Conservation (phyloP, 2,329 filamentous ascomycete genomes). For the Akanthomyces lecanii region DNA sequence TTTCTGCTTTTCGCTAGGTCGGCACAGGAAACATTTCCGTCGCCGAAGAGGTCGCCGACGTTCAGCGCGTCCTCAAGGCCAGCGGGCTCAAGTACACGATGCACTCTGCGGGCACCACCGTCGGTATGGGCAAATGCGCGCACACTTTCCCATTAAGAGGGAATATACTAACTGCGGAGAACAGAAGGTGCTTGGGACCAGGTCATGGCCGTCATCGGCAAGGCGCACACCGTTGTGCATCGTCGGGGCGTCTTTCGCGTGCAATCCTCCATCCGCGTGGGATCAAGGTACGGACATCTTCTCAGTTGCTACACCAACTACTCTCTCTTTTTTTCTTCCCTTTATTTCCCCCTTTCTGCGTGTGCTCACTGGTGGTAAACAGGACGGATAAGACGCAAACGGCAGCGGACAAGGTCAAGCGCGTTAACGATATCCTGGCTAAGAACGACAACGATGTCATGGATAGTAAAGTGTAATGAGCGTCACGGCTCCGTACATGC, state of each 20-base stretch:
- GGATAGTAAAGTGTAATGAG: constrained; percentile 23
- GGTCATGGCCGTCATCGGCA: constrained; percentile 80
- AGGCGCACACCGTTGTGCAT: constrained; percentile 76
- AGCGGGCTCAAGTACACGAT: constrained; percentile 80
- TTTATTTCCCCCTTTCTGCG: not conserved
- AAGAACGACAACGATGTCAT: constrained; percentile 40
- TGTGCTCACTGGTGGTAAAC: not conserved
- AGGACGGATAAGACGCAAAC: constrained; percentile 84
- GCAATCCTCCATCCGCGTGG: constrained; percentile 83
- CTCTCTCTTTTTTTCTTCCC: not conserved
- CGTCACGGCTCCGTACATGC: not conserved
- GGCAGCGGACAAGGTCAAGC: constrained; percentile 73
- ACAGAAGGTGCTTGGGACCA: constrained; percentile 87
- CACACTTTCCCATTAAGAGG: too few relatives aligned
- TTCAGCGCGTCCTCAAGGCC: constrained; percentile 77
- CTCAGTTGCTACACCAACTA: not conserved
- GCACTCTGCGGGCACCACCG: constrained; percentile 90
- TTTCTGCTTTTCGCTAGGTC: constrained; percentile 47
- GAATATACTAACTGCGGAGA: not conserved
- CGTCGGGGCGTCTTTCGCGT: constrained; percentile 73
- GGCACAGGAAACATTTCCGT: constrained; percentile 75
- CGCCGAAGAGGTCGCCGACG: constrained; percentile 78
- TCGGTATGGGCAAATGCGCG: constrained; percentile 52
- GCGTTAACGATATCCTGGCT: constrained; percentile 49
- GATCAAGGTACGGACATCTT: constrained; percentile 57